phyloP scores from a whole-genome alignment of 176 grass and related monocot species.

The Zoysia japonica region DNA sequence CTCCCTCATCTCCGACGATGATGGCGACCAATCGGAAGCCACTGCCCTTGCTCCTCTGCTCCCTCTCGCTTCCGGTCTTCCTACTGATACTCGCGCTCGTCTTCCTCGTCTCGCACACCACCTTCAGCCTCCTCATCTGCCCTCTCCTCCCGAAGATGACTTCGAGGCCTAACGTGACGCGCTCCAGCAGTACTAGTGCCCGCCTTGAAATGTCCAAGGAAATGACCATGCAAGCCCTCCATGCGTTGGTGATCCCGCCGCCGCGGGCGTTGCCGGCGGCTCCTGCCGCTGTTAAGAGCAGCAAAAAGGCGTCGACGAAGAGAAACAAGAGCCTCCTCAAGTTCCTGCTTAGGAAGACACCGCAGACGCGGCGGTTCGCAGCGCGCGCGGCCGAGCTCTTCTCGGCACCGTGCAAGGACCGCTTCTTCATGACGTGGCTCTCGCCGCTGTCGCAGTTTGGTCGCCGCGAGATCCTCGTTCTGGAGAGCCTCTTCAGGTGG shows the following conservation, averaged over 20 bases:
- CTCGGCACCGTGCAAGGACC: slow-evolving; percentile 37
- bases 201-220: slow-evolving; percentile 25
- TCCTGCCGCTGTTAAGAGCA: slow-evolving; percentile 1
- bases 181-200: neutral
- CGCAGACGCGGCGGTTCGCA: slow-evolving; percentile 48
- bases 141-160: slow-evolving; percentile 32
- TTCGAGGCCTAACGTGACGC: slow-evolving; percentile 20
- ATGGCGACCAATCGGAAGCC: slow-evolving; percentile 31
- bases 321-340: slow-evolving; percentile 47
- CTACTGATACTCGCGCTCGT: slow-evolving; percentile 36
- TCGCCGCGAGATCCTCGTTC: slow-evolving; percentile 58
- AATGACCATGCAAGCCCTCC: slow-evolving; percentile 23
- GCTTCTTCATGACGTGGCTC: slow-evolving; percentile 91
- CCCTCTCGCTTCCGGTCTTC: slow-evolving; percentile 38
- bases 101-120: slow-evolving; percentile 54
- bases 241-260: neutral
- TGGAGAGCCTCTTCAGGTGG: slow-evolving; percentile 88
- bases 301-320: slow-evolving; percentile 34
- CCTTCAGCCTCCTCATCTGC: slow-evolving; percentile 49
- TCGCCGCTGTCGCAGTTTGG: slow-evolving; percentile 63
- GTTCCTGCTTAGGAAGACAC: slow-evolving; percentile 27
- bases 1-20: slow-evolving; percentile 5
- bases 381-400: slow-evolving; percentile 54
- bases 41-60: slow-evolving; percentile 40
- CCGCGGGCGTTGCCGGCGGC: neutral